Conservation (phyloP, 2,329 filamentous ascomycete genomes). For the Alternaria consortialis region DNA sequence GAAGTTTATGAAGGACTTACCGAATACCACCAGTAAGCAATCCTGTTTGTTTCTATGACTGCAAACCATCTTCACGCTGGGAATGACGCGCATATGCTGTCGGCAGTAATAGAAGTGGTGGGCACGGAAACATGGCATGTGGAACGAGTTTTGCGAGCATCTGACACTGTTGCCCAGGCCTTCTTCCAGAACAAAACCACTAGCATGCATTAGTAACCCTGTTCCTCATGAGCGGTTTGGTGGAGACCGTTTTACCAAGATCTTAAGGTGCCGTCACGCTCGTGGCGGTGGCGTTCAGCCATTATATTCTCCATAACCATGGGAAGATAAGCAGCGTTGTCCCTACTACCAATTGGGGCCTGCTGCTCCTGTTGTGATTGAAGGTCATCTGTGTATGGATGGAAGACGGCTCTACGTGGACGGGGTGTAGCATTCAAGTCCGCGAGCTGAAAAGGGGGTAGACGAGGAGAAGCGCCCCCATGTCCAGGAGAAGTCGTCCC, state of each 20-base stretch:
- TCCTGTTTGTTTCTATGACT: not conserved
- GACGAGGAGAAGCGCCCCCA: not conserved
- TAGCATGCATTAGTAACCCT: not conserved
- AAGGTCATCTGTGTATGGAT: not conserved
- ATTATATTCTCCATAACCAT: conserved; percentile 15
- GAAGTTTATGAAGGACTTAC: conserved; percentile 7
- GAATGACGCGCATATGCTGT: conserved; percentile 7
- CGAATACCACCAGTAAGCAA: conserved; percentile 1
- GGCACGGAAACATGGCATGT: conserved; percentile 11
- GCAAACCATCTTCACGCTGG: not conserved
- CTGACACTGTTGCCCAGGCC: not conserved
- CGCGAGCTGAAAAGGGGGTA: not conserved
- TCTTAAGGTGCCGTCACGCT: not conserved
- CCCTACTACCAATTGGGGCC: not conserved
- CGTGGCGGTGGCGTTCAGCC: not conserved
- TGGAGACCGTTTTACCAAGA: conserved; percentile 6
- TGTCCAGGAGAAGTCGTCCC: not conserved
- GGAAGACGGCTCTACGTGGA: not conserved
- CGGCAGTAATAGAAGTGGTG: conserved; percentile 17
- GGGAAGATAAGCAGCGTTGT: conserved; percentile 14
- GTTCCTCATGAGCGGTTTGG: not conserved
- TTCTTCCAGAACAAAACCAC: not conserved
- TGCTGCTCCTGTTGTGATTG: not conserved
- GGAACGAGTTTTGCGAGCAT: not conserved
- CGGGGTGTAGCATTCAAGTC: not conserved